These are phyloP conservation scores for Tilletia horrida DNA, from an alignment of 1,284 basidiomycete genomes.

Conservation along the genomic window DNA sequence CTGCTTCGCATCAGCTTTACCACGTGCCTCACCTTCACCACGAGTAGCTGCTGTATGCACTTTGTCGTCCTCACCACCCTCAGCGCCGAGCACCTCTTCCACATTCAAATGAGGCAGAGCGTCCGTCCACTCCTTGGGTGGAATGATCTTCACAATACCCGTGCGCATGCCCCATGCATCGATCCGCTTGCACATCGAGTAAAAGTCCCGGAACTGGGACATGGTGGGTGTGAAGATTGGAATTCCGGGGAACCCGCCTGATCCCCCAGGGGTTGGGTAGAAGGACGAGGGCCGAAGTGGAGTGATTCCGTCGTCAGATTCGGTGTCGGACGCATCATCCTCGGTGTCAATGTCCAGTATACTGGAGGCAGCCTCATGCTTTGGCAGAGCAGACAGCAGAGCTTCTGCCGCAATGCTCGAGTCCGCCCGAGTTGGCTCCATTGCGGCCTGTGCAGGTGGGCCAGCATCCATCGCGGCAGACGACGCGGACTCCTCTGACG, in stretches of 20 bases:
- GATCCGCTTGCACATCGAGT: slow-evolving; percentile 48
- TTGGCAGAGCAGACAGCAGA: too few species aligned
- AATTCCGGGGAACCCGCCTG: slow-evolving; percentile 28
- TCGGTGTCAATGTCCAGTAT: neutral
- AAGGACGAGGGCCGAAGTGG: neutral
- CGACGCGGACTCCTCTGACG: too few species aligned
- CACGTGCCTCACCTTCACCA: neutral
- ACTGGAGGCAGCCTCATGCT: too few species aligned
- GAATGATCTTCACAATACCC: slow-evolving; percentile 52
- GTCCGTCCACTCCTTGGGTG: slow-evolving; percentile 49
- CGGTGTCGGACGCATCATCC: neutral
- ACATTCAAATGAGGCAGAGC: slow-evolving; percentile 39
- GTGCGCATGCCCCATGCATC: slow-evolving; percentile 52
- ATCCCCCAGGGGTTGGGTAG: slow-evolving; percentile 15
- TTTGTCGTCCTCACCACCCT: neutral
- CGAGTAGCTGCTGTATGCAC: too few species aligned
- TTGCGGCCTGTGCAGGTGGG: too few species aligned
- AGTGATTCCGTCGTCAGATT: slow-evolving; percentile 10
- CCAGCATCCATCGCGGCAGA: too few species aligned
- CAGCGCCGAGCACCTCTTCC: neutral
- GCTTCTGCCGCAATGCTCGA: too few species aligned
- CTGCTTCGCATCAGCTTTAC: neutral
- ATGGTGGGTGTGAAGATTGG: slow-evolving; percentile 54
- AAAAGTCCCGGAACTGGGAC: slow-evolving; percentile 52
- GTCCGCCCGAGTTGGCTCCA: too few species aligned